Conservation (phyloP, 108 stramenopile genomes). For the Pseudonitzschia pungens region DNA sequence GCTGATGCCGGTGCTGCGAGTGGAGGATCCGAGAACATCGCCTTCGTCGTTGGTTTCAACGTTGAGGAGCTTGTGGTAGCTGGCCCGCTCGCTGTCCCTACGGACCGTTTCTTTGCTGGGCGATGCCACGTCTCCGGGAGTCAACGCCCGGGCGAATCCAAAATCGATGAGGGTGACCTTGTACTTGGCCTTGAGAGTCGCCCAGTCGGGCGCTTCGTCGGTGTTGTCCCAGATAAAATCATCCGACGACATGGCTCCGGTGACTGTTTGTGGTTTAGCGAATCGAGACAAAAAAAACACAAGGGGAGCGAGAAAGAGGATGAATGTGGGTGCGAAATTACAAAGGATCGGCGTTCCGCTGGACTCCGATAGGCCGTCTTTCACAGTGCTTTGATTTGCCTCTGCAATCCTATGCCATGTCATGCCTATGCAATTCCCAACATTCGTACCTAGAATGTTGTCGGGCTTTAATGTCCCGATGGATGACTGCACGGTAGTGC, state of each 20-base stretch:
- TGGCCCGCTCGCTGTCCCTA: background rate
- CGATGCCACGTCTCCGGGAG: slow-evolving; percentile 38
- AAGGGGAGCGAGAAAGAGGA: background rate
- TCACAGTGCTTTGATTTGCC: too few relatives aligned
- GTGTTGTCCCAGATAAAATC: slow-evolving; percentile 27
- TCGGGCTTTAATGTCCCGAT: slow-evolving; percentile 83
- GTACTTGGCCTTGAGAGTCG: slow-evolving; percentile 35
- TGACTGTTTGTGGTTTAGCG: slow-evolving; percentile 7
- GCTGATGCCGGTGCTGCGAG: background rate
- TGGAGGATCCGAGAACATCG: background rate
- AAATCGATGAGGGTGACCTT: slow-evolving; percentile 73
- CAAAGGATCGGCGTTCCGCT: too few relatives aligned
- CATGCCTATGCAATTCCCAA: too few relatives aligned
- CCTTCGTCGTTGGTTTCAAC: background rate
- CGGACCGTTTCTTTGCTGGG: slow-evolving; percentile 8
- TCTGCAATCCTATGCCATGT: too few relatives aligned
- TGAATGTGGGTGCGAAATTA: background rate
- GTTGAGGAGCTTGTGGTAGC: background rate
- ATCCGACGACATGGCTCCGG: slow-evolving; percentile 17
- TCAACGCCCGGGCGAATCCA: slow-evolving; percentile 74
- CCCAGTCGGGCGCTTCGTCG: slow-evolving; percentile 23
- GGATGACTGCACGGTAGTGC: slow-evolving; percentile 71
- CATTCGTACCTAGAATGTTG: slow-evolving; percentile 34
- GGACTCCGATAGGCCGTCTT: too few relatives aligned
- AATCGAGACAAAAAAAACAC: background rate